A percentile compares a stretch with the other conserved stretches of the same genome.
phyloP scores from a whole-genome alignment of 305 asterid genomes.

The Striga hermonthica region DNA sequence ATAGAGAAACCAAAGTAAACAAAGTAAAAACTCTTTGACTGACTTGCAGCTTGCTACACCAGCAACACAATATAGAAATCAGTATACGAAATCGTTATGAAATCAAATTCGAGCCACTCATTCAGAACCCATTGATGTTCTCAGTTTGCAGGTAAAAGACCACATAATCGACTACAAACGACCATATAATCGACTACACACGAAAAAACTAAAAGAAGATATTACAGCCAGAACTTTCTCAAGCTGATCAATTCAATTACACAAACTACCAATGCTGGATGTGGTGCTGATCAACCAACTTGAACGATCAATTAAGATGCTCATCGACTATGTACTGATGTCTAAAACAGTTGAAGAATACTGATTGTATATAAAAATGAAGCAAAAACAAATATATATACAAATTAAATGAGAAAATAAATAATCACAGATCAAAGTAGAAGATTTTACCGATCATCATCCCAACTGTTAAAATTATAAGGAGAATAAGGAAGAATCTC shows the following conservation, averaged over 20 bases:
- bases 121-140: constrained; percentile 1
- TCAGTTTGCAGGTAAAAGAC: neutral
- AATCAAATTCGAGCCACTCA: constrained; percentile 1
- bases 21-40: neutral
- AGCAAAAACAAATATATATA: neutral
- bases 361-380: neutral
- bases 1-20: neutral
- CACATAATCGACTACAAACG: too few relatives aligned
- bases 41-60: neutral
- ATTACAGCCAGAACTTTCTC: constrained; percentile 3
- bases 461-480: constrained; percentile 62
- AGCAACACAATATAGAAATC: too few relatives aligned
- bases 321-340: neutral
- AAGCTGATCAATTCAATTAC: constrained; percentile 1
- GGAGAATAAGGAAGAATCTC: constrained; percentile 50
- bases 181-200: too few relatives aligned
- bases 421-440: neutral
- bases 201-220: neutral
- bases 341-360: neutral
- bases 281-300: neutral
- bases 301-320: neutral
- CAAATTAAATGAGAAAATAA: neutral
- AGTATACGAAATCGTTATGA: constrained; percentile 17
- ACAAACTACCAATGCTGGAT: neutral
- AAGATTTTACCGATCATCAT: constrained; percentile 60